Base-by-base conservation (phyloP, 2,329 filamentous ascomycete genomes). In the Aspergillus pseudonomiae region DNA sequence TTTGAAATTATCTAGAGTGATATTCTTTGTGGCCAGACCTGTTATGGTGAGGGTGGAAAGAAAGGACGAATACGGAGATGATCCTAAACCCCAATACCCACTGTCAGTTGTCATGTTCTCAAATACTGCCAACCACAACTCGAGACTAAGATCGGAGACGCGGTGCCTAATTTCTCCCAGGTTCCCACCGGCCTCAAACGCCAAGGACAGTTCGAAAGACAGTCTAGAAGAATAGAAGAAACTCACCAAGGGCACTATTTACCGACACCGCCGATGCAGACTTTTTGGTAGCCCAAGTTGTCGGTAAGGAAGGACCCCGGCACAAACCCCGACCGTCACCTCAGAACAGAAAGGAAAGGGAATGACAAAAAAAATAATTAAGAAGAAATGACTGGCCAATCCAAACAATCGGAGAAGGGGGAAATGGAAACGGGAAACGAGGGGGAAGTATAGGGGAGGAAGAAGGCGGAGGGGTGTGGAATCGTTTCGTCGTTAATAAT, bases 81-180 rank as follows among this genome's bases (percentile, higher is more conserved):
- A 24, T 59, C 60, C 52, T 59, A 39, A 56, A 57, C 34, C 48
- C 36, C 56, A 60, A 36, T 55, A 63, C 52, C 58, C 62, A 62
- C 62, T 57, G 61, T 65, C 57, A 65, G 64, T 65, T 63, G 63
- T 62, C 62, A 64, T 61, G 59, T 64, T 62, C 62, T 21, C 26
- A 54, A 59, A 64, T 56, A 50, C 50, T 61, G 59, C 59, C 59
- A 64, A 57, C 61, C 61, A 63, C 61, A 55, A 55, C 52, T 21
- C 52, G 34, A 24, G 19, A 59, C 39, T 30, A 41, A 55, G 39
- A 57, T 62, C 57, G 56, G 54, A 50, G 48, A 28, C 46, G 57
- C 32, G 26, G 34, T 52, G 46, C 32, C 57, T 59, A 39, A 59
- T 53, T 36, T 41, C 36, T 19, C 19, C 55, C 28, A 58, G 62